Percentiles rank a stretch among this genome's conserved stretches.
Conservation (phyloP, 306 rosid genomes). For the Cicer yamashitae region DNA sequence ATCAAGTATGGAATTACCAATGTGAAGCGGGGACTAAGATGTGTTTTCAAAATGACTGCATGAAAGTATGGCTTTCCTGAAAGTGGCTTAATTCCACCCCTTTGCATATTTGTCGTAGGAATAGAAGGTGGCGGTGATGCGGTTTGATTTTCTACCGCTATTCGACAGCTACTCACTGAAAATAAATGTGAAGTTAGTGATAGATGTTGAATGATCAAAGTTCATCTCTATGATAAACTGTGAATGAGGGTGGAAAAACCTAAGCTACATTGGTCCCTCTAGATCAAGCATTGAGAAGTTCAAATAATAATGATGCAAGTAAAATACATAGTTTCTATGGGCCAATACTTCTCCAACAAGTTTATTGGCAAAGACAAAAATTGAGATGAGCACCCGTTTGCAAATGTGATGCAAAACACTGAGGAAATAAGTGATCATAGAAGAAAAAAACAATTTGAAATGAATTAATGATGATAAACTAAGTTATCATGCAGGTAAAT, state of each 20-base stretch:
- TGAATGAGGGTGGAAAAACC: neutral
- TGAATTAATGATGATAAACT: neutral
- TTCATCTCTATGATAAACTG: neutral
- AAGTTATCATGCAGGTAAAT: neutral
- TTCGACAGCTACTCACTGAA: constrained; percentile 22
- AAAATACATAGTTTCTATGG: neutral
- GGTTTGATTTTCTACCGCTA: constrained; percentile 18
- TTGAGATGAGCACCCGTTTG: neutral
- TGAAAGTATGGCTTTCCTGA: constrained; percentile 51
- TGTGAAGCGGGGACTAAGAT: constrained; percentile 33
- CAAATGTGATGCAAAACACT: neutral
- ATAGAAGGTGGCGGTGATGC: neutral
- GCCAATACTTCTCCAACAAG: neutral
- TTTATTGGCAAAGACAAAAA: neutral
- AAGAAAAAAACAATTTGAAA: constrained; percentile 10
- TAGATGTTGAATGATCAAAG: constrained; percentile 4
- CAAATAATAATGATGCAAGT: neutral
- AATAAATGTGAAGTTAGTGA: neutral
- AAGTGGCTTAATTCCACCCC: constrained; percentile 57
- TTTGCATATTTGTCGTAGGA: constrained; percentile 37
- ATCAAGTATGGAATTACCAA: constrained; percentile 50
- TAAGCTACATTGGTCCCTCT: neutral
- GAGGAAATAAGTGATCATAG: neutral
- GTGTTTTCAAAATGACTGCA: constrained; percentile 45
- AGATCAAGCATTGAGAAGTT: neutral